Base-by-base conservation (phyloP, 257 asterid species). In the Solanum habrochaites region DNA sequence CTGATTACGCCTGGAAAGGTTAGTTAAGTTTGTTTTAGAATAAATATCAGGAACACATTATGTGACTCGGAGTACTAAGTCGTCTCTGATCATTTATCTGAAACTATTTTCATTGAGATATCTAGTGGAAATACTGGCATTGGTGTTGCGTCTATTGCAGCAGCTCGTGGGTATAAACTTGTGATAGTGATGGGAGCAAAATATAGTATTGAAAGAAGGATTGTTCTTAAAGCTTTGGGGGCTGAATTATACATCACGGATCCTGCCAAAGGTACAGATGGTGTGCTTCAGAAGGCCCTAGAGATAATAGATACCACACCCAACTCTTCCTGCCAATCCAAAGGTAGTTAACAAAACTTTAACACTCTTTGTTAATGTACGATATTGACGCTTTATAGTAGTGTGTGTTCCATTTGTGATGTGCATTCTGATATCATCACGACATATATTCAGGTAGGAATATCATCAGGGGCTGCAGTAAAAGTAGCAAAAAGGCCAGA, bases 401-500 rank as follows among this genome's bases (percentile, higher is more conserved):
- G 37, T 35, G 37, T 35, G 37, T 35, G 37, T 52, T 35, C 29
- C 39, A 73, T 86, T 40, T 87, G 16, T 85, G 11, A 23, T n/a
- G 37, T 60, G 11, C 29, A 8, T 43, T 40, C 42, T 9, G 58
- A 35, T 12, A 11, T 45, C 18, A 20, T 69, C 83, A 49, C 40
- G 83, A 31, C 52, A 49, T 4, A n/a, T 40, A 75, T 85, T 78
- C 90, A 92, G 95, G 92, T 87, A 16, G 95, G 94, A 62, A 93
- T 93, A 80, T 93, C 95, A 8, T 92, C 95, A 42, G 94, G 95
- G 85, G 95, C 94, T 11, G 93, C 95, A 39, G 81, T 92, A 78
- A 89, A 89, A 87, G 82, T 92, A 62, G 95, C 93, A 11, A 89
- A 82, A 83, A 91, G 89, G 74, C 94, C 93, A 31, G 93, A 92